phyloP scores from a whole-genome alignment of 2,329 filamentous ascomycete species.

The Lojkania enalia region DNA sequence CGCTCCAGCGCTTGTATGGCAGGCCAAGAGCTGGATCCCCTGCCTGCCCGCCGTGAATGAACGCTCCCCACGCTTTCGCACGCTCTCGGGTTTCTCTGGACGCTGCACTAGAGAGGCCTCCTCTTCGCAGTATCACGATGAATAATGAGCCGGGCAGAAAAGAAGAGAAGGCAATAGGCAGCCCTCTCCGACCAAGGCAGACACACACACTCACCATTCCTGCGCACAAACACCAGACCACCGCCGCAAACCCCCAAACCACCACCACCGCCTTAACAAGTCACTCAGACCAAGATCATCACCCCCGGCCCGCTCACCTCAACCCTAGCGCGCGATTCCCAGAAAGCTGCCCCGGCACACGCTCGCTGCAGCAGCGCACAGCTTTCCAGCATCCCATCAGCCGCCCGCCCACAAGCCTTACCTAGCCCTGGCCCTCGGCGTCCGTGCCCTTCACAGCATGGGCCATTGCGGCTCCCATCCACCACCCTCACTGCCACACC shows the following conservation, averaged over 20 bases:
- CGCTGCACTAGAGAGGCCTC: background rate
- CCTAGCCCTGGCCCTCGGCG: constrained; percentile 3
- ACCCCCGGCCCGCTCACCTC: too few species aligned
- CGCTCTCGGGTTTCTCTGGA: background rate
- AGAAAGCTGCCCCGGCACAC: too few species aligned
- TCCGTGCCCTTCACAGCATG: too few species aligned
- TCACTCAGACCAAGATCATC: too few species aligned
- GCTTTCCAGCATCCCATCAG: too few species aligned
- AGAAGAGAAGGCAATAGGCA: constrained; percentile 5
- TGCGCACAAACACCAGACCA: too few species aligned
- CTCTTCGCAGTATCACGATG: background rate
- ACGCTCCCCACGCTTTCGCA: constrained; percentile 18
- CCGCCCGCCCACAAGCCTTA: background rate
- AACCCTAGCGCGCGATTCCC: too few species aligned
- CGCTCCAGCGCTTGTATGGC: constrained; percentile 14
- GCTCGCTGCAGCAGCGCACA: too few species aligned
- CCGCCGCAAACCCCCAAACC: too few species aligned
- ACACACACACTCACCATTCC: too few species aligned
- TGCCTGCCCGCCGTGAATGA: background rate
- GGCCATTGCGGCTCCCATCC: constrained; percentile 29
- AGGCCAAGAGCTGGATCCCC: background rate
- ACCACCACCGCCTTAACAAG: too few species aligned
- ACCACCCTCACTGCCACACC: constrained; percentile 22
- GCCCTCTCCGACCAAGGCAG: too few species aligned
- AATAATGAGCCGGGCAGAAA: background rate